phyloP scores from a whole-genome alignment of 495 filamentous ascomycete genomes.

The Talaromyces trachyspermus region DNA sequence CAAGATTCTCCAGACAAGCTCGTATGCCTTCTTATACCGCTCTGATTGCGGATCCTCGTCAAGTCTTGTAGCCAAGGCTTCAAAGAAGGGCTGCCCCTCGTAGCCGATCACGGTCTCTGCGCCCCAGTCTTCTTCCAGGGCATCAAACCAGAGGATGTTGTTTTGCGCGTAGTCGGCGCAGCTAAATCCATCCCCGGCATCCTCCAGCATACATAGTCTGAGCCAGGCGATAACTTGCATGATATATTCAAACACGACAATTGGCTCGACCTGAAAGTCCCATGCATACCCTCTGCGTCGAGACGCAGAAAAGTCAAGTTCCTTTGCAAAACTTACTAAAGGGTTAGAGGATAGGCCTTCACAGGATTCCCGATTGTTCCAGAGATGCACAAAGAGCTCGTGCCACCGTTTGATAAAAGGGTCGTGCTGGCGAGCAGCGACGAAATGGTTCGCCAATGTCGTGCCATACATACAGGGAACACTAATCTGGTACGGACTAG shows the following conservation, averaged over 20 bases:
- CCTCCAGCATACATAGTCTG: constrained; percentile 9
- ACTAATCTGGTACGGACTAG: constrained; percentile 10
- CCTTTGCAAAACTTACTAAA: not conserved
- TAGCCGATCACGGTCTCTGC: constrained; percentile 1
- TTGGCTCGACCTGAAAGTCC: constrained; percentile 5
- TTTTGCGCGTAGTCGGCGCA: constrained; percentile 7
- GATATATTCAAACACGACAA: constrained; percentile 9
- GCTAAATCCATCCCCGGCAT: constrained; percentile 9
- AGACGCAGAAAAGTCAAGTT: constrained; percentile 3
- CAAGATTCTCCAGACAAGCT: constrained; percentile 4
- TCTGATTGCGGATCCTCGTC: constrained; percentile 8
- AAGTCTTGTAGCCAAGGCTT: constrained; percentile 1
- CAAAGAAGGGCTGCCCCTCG: constrained; percentile 3
- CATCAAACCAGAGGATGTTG: constrained; percentile 8
- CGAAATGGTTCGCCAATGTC: not conserved
- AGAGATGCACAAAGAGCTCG: constrained; percentile 7
- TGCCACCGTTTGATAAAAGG: constrained; percentile 17
- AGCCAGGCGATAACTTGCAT: constrained; percentile 3
- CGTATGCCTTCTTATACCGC: constrained; percentile 8
- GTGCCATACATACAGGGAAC: constrained; percentile 9
- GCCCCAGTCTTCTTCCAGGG: constrained; percentile 6
- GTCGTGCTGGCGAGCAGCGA: not conserved
- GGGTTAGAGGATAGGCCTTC: constrained; percentile 1
- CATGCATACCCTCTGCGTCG: not conserved
- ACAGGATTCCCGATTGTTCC: not conserved